Conservation (phyloP, 768 basidiomycete species). For the Tulasnella sp. region DNA sequence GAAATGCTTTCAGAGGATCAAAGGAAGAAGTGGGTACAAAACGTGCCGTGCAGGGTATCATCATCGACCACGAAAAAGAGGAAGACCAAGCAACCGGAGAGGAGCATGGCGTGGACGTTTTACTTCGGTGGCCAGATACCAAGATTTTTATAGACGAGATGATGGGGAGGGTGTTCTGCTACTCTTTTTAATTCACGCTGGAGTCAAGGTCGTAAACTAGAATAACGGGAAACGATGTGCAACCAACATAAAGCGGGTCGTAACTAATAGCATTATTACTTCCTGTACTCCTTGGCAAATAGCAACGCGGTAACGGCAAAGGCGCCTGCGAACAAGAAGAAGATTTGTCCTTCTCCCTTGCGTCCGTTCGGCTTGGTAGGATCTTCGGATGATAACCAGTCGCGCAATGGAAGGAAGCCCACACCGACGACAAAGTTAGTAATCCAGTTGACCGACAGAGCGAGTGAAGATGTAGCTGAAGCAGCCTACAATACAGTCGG, state of each 20-base stretch:
- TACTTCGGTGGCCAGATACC: slow-evolving; percentile 21
- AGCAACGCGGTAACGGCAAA: not conserved
- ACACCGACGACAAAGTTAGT: slow-evolving; percentile 82
- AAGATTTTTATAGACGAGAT: slow-evolving; percentile 24
- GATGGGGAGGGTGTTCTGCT: slow-evolving; percentile 25
- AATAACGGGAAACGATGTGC: not conserved
- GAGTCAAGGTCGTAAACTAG: not conserved
- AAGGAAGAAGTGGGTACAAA: slow-evolving; percentile 23
- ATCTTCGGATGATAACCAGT: slow-evolving; percentile 46
- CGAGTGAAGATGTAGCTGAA: slow-evolving; percentile 37
- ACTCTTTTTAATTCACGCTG: not conserved
- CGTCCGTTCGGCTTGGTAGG: not conserved
- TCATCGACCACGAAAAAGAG: slow-evolving; percentile 5
- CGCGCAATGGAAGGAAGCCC: slow-evolving; percentile 77
- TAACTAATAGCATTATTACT: not conserved
- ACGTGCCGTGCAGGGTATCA: slow-evolving; percentile 28
- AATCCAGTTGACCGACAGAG: slow-evolving; percentile 49
- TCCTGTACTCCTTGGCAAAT: slow-evolving; percentile 11
- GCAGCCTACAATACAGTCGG: slow-evolving; percentile 33
- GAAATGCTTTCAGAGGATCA: not conserved
- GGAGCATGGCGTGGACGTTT: slow-evolving; percentile 26
- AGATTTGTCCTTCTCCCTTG: slow-evolving; percentile 19
- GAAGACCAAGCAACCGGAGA: not conserved
- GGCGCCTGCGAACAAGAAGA: slow-evolving; percentile 19
- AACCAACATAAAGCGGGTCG: not conserved